These are phyloP conservation scores for Flaveria sonorensis DNA, from an alignment of 129 eudicot genomes.

Conservation along the genomic window DNA sequence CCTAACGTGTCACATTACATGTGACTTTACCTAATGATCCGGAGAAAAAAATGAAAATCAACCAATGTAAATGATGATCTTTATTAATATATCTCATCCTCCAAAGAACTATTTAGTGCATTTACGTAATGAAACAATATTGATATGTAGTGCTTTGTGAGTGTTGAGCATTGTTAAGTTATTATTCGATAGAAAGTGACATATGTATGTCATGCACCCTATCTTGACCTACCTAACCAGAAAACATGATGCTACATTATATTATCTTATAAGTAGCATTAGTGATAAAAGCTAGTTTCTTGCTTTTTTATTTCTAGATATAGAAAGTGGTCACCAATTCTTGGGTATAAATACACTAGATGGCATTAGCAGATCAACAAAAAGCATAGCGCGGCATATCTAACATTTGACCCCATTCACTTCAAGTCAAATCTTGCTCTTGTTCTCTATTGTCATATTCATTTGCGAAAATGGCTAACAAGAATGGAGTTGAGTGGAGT, in stretches of 20 bases:
- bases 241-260: constrained; percentile 30
- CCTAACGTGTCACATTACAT: neutral
- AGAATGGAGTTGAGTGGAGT: constrained; percentile 60
- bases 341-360: constrained; percentile 36
- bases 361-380: constrained; percentile 14
- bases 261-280: constrained; percentile 5
- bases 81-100: constrained; percentile 22
- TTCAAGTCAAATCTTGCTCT: neutral
- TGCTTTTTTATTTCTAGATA: constrained; percentile 15
- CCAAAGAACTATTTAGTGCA: constrained; percentile 26
- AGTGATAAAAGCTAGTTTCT: constrained; percentile 14
- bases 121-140: constrained; percentile 39
- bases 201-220: constrained; percentile 46
- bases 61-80: constrained; percentile 14
- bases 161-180: constrained; percentile 39
- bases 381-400: constrained; percentile 25
- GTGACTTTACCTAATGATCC: constrained; percentile 29
- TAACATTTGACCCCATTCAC: constrained; percentile 27
- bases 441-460: neutral
- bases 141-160: constrained; percentile 40
- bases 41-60: constrained; percentile 21
- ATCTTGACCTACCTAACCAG: constrained; percentile 50
- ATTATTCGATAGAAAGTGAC: constrained; percentile 31
- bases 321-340: constrained; percentile 30
- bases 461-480: constrained; percentile 37